phyloP scores from a whole-genome alignment of 192 early-diverging fungal genomes.

The Linnemannia hyalina region DNA sequence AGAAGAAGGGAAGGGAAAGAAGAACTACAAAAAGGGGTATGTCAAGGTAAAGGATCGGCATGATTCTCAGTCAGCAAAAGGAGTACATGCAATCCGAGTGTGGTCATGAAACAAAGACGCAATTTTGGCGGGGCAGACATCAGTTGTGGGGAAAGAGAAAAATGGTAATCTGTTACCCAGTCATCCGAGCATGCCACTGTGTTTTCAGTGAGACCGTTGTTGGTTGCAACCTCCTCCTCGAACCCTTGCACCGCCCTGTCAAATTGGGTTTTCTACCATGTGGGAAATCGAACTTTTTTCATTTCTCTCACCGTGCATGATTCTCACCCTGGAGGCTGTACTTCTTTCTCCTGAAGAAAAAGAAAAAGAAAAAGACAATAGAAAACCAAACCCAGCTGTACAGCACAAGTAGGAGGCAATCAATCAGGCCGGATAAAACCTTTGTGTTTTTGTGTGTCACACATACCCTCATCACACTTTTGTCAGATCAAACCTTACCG shows the following conservation, averaged over 20 bases:
- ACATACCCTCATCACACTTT: too few relatives aligned
- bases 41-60: neutral
- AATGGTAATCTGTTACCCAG: too few relatives aligned
- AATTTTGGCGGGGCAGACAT: neutral
- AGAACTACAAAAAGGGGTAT: neutral
- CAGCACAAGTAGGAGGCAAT: too few relatives aligned
- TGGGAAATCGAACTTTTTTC: neutral
- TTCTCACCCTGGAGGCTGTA: too few relatives aligned
- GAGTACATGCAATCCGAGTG: neutral
- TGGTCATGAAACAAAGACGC: neutral
- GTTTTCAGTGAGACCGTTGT: too few relatives aligned
- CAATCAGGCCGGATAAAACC: too few relatives aligned
- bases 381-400: neutral
- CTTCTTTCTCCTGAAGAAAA: too few relatives aligned
- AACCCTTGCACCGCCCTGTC: neutral
- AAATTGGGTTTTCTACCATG: slow-evolving; percentile 6
- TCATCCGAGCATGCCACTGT: too few relatives aligned
- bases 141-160: too few relatives aligned
- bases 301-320: neutral
- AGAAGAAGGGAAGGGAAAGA: neutral
- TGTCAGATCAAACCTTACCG: too few relatives aligned
- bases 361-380: too few relatives aligned
- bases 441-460: too few relatives aligned
- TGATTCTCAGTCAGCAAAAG: neutral
- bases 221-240: neutral